A percentile compares a stretch with the other conserved stretches of the same genome.
phyloP scores from a whole-genome alignment of 83 land plant genomes.

The Picea mariana region DNA sequence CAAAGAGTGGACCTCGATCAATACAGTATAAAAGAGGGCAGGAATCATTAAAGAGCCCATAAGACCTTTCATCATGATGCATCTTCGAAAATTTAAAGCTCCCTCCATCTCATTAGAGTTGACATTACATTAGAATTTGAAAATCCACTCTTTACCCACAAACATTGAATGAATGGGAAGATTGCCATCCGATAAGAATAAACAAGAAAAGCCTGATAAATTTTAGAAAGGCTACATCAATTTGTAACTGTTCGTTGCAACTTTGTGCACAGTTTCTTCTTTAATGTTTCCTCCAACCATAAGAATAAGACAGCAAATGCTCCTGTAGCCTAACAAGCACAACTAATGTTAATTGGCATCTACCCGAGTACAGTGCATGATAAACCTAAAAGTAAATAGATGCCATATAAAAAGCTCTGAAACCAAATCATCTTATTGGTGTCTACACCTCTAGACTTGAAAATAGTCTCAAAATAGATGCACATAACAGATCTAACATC shows the following conservation, averaged over 20 bases:
- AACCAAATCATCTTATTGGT: not conserved
- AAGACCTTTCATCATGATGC: too few relatives aligned
- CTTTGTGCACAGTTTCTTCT: not conserved
- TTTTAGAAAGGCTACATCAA: not conserved
- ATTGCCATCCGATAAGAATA: too few relatives aligned
- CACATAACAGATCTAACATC: too few relatives aligned
- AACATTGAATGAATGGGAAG: too few relatives aligned
- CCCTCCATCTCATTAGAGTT: too few relatives aligned
- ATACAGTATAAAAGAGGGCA: too few relatives aligned
- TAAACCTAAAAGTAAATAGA: not conserved
- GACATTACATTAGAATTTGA: too few relatives aligned
- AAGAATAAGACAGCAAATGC: not conserved
- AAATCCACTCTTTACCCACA: too few relatives aligned
- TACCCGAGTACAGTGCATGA: not conserved
- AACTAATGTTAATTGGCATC: not conserved
- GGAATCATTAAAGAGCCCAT: too few relatives aligned
- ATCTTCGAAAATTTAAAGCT: too few relatives aligned
- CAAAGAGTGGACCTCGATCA: too few relatives aligned
- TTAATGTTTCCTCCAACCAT: constrained; percentile 1
- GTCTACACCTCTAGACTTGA: not conserved
- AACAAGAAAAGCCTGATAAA: not conserved
- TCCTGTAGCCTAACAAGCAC: not conserved
- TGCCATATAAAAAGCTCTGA: not conserved
- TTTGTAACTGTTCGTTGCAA: not conserved
- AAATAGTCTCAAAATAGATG: not conserved